phyloP scores from a whole-genome alignment of 768 basidiomycete species.

The Cystobasidium ongulense region DNA sequence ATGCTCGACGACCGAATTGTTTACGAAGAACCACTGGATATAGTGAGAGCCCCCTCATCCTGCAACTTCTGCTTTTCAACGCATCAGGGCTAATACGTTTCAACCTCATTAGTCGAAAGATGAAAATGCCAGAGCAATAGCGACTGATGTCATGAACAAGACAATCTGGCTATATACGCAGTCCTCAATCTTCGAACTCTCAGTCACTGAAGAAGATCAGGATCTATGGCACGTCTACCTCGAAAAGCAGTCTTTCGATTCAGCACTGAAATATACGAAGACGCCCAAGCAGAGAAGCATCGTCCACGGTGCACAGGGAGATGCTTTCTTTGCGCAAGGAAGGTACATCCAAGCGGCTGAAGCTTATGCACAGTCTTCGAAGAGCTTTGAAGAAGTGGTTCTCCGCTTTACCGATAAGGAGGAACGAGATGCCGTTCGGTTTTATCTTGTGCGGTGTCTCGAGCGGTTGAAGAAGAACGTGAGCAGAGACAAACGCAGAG shows the following conservation, averaged over 20 bases:
- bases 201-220: constrained; percentile 75
- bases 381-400: constrained; percentile 81
- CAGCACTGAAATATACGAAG: constrained; percentile 70
- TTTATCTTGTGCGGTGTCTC: constrained; percentile 77
- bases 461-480: constrained; percentile 78
- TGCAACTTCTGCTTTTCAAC: too few relatives aligned
- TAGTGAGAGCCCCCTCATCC: constrained; percentile 55
- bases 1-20: constrained; percentile 69
- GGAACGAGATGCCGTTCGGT: constrained; percentile 80
- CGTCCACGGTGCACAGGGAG: constrained; percentile 73
- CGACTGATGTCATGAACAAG: constrained; percentile 72
- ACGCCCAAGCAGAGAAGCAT: constrained; percentile 67
- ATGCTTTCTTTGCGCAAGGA: constrained; percentile 65
- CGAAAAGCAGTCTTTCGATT: constrained; percentile 65
- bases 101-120: background rate
- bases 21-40: constrained; percentile 56
- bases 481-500: constrained; percentile 39
- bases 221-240: constrained; percentile 92
- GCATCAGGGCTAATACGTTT: background rate
- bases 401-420: constrained; percentile 80
- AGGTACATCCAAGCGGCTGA: constrained; percentile 87
- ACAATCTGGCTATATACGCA: constrained; percentile 94
- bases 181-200: constrained; percentile 77
- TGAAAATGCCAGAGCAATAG: constrained; percentile 53
- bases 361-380: constrained; percentile 71